A percentile compares a stretch with the other conserved stretches of the same genome.
Evolutionary conservation across 2,329 filamentous ascomycete species (phyloP).

Genomic region (Penicillium paneum): DNA sequence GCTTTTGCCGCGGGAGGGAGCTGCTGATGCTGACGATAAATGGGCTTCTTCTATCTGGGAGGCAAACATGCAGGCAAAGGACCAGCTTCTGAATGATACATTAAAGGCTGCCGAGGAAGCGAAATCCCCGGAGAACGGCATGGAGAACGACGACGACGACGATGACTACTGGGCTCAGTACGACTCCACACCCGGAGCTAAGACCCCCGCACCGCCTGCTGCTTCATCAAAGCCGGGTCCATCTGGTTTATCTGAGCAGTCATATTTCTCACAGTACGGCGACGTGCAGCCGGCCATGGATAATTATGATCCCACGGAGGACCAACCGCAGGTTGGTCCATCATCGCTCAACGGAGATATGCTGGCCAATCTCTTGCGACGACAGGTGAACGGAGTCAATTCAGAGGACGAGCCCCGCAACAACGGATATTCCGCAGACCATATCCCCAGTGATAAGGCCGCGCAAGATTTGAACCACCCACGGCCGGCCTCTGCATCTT

Average conservation of each 20-base stretch:
- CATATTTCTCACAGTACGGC: slow-evolving; percentile 61
- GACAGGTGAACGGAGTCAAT: slow-evolving; percentile 33
- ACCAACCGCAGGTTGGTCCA: slow-evolving; percentile 45
- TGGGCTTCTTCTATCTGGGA: slow-evolving; percentile 56
- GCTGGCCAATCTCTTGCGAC: slow-evolving; percentile 41
- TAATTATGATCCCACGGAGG: slow-evolving; percentile 59
- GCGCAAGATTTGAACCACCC: slow-evolving; percentile 41
- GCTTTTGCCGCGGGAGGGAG: slow-evolving; percentile 51
- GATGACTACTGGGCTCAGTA: slow-evolving; percentile 65
- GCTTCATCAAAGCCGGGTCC: slow-evolving; percentile 24
- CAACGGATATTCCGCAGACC: slow-evolving; percentile 22
- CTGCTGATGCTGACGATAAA: slow-evolving; percentile 47
- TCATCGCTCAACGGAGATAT: slow-evolving; percentile 56
- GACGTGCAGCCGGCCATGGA: slow-evolving; percentile 65
- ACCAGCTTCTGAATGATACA: slow-evolving; percentile 38
- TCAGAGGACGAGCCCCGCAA: slow-evolving; percentile 20
- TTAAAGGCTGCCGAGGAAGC: slow-evolving; percentile 30
- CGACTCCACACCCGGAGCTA: slow-evolving; percentile 52
- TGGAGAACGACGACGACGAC: slow-evolving; percentile 57
- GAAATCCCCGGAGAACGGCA: slow-evolving; percentile 14
- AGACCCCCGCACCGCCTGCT: slow-evolving; percentile 33
- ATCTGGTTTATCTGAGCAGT: slow-evolving; percentile 49
- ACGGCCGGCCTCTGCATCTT: slow-evolving; percentile 43
- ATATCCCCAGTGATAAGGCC: slow-evolving; percentile 22
- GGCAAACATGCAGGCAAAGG: slow-evolving; percentile 49